Evolutionary conservation across 2,329 filamentous ascomycete genomes (phyloP).

Genomic region (Nigrospora sphaerica): DNA sequence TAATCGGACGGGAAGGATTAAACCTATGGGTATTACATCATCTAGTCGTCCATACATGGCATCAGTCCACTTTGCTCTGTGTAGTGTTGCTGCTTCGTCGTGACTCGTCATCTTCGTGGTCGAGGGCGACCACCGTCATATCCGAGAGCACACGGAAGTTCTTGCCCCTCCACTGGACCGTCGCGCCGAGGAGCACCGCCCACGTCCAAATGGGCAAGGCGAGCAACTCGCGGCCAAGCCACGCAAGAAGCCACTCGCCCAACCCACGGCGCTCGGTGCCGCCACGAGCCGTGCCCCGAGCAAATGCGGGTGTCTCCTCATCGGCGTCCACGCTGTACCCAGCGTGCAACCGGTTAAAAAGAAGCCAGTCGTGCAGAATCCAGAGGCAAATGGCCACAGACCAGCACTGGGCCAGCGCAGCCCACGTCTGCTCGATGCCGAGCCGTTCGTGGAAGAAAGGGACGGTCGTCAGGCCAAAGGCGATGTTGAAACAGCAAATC

Average conservation of each 20-base stretch:
- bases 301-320: constrained; percentile 68
- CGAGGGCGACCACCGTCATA: constrained; percentile 61
- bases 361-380: constrained; percentile 67
- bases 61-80: too few species aligned
- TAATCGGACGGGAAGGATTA: too few species aligned
- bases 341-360: constrained; percentile 69
- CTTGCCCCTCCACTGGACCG: constrained; percentile 80
- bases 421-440: constrained; percentile 59
- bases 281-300: constrained; percentile 36
- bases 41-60: too few species aligned
- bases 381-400: constrained; percentile 56
- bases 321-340: constrained; percentile 65
- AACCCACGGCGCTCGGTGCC: constrained; percentile 48
- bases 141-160: constrained; percentile 76
- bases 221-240: constrained; percentile 76
- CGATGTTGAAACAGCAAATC: constrained; percentile 72
- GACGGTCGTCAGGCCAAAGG: constrained; percentile 71
- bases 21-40: too few species aligned
- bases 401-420: constrained; percentile 60
- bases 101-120: constrained; percentile 3
- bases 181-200: constrained; percentile 83
- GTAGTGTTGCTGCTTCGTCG: too few species aligned
- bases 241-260: constrained; percentile 67
- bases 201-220: constrained; percentile 86
- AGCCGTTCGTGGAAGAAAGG: constrained; percentile 50